Evolutionary conservation across 805 yeast genomes (phyloP).

Genomic region (Schwanniomyces occidentalis): DNA sequence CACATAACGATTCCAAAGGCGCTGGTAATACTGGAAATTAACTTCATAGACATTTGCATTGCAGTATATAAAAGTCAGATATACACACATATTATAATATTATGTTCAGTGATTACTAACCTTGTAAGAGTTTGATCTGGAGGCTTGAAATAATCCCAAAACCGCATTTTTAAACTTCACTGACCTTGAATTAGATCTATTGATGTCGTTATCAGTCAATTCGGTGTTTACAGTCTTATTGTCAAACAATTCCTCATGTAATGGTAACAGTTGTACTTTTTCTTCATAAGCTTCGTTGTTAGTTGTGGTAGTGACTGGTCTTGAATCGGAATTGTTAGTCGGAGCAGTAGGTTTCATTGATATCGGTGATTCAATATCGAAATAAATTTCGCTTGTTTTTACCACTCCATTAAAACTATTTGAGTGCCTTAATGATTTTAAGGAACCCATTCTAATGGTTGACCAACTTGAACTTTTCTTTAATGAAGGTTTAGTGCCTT

Average conservation of each 20-base stretch:
- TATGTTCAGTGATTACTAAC: neutral
- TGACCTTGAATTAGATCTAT: slow-evolving; percentile 3
- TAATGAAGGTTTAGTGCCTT: slow-evolving; percentile 1
- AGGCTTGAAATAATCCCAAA: slow-evolving; percentile 5
- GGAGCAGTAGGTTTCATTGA: too few species aligned
- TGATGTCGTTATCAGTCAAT: neutral
- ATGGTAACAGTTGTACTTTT: too few species aligned
- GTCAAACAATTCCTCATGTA: too few species aligned
- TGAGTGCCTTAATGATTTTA: slow-evolving; percentile 6
- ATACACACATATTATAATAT: neutral
- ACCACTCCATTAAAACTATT: slow-evolving; percentile 7
- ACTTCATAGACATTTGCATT: neutral
- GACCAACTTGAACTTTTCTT: slow-evolving; percentile 15
- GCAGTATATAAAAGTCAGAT: neutral
- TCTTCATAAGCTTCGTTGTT: too few species aligned
- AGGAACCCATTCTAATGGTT: slow-evolving; percentile 8
- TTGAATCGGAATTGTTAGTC: too few species aligned
- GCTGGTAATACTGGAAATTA: slow-evolving; percentile 19
- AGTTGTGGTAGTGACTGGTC: too few species aligned
- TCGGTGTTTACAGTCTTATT: too few species aligned
- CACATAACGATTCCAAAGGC: slow-evolving; percentile 51
- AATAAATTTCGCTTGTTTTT: neutral
- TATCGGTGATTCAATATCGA: slow-evolving; percentile 1
- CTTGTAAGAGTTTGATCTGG: neutral
- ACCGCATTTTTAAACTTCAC: slow-evolving; percentile 6